Percentiles rank a stretch among this genome's conserved stretches.
Evolutionary conservation across 768 basidiomycete genomes (phyloP).

Genomic region (Lentinula guzmanii): DNA sequence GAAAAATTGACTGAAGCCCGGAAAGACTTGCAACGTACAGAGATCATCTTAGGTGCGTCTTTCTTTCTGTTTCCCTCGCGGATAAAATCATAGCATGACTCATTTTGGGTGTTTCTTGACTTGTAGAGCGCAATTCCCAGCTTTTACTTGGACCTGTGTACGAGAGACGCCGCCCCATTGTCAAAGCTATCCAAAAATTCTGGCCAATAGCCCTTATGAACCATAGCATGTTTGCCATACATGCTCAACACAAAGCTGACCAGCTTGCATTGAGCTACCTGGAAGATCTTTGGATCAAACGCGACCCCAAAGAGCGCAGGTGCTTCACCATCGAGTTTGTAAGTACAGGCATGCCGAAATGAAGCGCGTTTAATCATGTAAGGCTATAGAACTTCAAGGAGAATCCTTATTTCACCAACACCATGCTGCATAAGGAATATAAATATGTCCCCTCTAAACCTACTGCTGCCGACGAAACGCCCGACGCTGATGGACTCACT

Average conservation of each 20-base stretch:
- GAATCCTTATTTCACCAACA: slow-evolving; percentile 78
- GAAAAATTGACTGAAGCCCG: slow-evolving; percentile 59
- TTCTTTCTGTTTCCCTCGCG: background rate
- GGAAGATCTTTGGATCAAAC: slow-evolving; percentile 79
- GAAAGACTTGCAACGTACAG: slow-evolving; percentile 64
- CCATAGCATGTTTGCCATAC: slow-evolving; percentile 53
- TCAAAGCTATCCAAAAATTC: slow-evolving; percentile 68
- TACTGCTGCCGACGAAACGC: slow-evolving; percentile 44
- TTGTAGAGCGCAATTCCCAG: slow-evolving; percentile 60
- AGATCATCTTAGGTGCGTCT: slow-evolving; percentile 65
- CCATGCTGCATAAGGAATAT: slow-evolving; percentile 77
- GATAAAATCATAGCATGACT: background rate
- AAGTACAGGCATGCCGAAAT: slow-evolving; percentile 25
- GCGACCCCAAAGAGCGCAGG: slow-evolving; percentile 68
- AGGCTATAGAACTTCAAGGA: slow-evolving; percentile 68
- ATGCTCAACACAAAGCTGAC: slow-evolving; percentile 70
- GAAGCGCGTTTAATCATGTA: background rate
- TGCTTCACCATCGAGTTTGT: slow-evolving; percentile 89
- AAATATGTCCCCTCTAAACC: slow-evolving; percentile 53
- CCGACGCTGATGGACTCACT: slow-evolving; percentile 72
- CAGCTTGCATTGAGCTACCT: slow-evolving; percentile 77
- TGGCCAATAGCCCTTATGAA: slow-evolving; percentile 87
- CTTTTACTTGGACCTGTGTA: slow-evolving; percentile 55
- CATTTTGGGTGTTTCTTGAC: background rate
- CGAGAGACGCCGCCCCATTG: slow-evolving; percentile 61